A percentile compares a stretch with the other conserved stretches of the same genome.
phyloP scores from a whole-genome alignment of 2,329 filamentous ascomycete genomes.

The Aspergillus brunneoviolaceus region DNA sequence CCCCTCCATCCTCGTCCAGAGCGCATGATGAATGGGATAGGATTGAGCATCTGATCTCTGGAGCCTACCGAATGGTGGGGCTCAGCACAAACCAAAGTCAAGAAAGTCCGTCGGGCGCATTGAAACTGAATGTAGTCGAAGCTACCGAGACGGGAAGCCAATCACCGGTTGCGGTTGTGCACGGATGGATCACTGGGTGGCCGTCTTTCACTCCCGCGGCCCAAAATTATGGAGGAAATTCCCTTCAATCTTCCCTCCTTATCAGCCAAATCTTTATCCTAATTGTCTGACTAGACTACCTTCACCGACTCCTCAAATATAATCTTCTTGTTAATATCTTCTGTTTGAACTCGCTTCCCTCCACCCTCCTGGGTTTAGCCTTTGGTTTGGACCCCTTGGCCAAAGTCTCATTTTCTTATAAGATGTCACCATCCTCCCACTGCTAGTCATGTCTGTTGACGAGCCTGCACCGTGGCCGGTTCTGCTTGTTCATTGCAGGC shows the following conservation, averaged over 20 bases:
- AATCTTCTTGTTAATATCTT: neutral
- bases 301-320: neutral
- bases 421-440: neutral
- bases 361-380: neutral
- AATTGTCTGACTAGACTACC: neutral
- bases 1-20: too few relatives aligned
- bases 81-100: too few relatives aligned
- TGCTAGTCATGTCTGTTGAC: conserved; percentile 1
- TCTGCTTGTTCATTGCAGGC: conserved; percentile 7
- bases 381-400: neutral
- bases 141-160: neutral
- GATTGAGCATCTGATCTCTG: neutral
- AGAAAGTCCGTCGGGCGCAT: neutral
- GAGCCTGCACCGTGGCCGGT: conserved; percentile 4
- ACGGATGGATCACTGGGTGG: neutral
- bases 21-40: neutral
- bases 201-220: neutral
- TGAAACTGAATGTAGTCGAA: too few relatives aligned
- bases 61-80: too few relatives aligned
- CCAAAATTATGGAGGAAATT: neutral
- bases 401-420: neutral
- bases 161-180: neutral
- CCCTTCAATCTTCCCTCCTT: neutral
- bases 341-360: neutral
- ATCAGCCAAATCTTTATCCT: neutral